These are phyloP conservation scores for Trametes gibbosa DNA, from an alignment of 768 basidiomycete genomes.

Conservation along the genomic window DNA sequence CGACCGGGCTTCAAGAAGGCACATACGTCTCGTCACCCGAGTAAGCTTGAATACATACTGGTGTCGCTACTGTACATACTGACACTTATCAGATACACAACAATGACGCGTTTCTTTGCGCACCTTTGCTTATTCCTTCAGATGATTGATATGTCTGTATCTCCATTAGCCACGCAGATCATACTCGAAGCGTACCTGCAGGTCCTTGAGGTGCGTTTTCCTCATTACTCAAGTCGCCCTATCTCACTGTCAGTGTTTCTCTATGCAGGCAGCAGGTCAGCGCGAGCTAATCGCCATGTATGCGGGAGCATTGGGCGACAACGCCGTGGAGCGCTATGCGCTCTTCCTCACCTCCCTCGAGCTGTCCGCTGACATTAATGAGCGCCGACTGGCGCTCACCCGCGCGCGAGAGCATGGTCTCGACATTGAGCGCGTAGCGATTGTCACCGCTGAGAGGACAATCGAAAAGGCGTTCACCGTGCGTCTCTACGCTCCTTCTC, in stretches of 20 bases:
- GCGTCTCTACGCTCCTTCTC: conserved; percentile 13
- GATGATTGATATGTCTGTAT: conserved; percentile 72
- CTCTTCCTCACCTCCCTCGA: conserved; percentile 81
- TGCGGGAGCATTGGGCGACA: conserved; percentile 84
- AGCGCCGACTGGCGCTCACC: conserved; percentile 67
- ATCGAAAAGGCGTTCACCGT: conserved; percentile 71
- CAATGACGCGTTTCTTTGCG: conserved; percentile 86
- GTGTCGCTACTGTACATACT: neutral
- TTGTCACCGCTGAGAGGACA: conserved; percentile 74
- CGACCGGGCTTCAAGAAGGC: conserved; percentile 51
- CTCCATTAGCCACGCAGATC: conserved; percentile 70
- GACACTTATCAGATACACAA: conserved; percentile 51
- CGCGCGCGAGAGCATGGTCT: conserved; percentile 83
- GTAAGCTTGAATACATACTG: conserved; percentile 39
- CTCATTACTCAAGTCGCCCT: neutral
- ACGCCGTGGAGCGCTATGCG: conserved; percentile 90
- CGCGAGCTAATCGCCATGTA: conserved; percentile 91
- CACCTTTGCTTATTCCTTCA: conserved; percentile 89
- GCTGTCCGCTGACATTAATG: conserved; percentile 56
- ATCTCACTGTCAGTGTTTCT: too few species aligned
- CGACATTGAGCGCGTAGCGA: conserved; percentile 76
- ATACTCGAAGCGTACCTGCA: conserved; percentile 88
- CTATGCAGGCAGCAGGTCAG: conserved; percentile 62
- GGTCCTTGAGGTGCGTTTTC: conserved; percentile 68
- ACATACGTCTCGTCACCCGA: conserved; percentile 51